These are phyloP conservation scores for Xylariaceae sp. DNA, from an alignment of 2,329 filamentous ascomycete species.

Conservation along the genomic window DNA sequence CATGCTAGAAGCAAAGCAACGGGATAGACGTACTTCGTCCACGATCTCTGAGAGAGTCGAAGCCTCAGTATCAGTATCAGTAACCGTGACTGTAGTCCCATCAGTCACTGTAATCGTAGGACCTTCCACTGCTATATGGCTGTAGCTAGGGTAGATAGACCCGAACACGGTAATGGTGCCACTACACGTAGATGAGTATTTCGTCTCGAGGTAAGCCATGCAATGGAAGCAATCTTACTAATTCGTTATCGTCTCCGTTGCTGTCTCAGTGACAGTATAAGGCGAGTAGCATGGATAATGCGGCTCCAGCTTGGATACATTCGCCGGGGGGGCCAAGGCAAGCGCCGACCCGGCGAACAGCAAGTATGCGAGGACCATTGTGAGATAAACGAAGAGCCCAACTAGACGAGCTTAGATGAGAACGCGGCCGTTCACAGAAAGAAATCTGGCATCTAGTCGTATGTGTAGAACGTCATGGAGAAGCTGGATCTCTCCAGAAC, in stretches of 20 bases:
- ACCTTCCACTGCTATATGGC: slow-evolving; percentile 2
- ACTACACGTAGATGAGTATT: slow-evolving; percentile 14
- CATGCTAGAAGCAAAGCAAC: neutral
- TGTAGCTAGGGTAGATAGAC: slow-evolving; percentile 17
- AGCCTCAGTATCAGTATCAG: slow-evolving; percentile 16
- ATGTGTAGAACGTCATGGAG: slow-evolving; percentile 1
- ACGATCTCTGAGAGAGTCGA: slow-evolving; percentile 5
- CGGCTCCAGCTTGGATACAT: slow-evolving; percentile 18
- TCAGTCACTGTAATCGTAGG: slow-evolving; percentile 16
- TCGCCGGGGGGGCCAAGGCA: slow-evolving; percentile 20
- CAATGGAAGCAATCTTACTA: slow-evolving; percentile 16
- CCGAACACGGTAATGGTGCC: slow-evolving; percentile 20
- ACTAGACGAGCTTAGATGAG: neutral
- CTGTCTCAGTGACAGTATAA: slow-evolving; percentile 22
- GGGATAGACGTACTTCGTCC: slow-evolving; percentile 10
- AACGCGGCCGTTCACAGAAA: neutral
- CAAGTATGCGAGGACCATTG: slow-evolving; percentile 24
- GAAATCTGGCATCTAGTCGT: slow-evolving; percentile 1
- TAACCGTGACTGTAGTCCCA: slow-evolving; percentile 16
- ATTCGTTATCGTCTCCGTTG: slow-evolving; percentile 22
- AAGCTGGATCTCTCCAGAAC: slow-evolving; percentile 1
- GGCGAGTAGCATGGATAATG: slow-evolving; percentile 12
- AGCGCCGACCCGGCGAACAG: slow-evolving; percentile 23
- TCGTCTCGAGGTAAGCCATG: slow-evolving; percentile 9
- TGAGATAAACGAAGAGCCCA: slow-evolving; percentile 8